phyloP scores from a whole-genome alignment of 1,139 yeast species.

The Hansenula sp. region DNA sequence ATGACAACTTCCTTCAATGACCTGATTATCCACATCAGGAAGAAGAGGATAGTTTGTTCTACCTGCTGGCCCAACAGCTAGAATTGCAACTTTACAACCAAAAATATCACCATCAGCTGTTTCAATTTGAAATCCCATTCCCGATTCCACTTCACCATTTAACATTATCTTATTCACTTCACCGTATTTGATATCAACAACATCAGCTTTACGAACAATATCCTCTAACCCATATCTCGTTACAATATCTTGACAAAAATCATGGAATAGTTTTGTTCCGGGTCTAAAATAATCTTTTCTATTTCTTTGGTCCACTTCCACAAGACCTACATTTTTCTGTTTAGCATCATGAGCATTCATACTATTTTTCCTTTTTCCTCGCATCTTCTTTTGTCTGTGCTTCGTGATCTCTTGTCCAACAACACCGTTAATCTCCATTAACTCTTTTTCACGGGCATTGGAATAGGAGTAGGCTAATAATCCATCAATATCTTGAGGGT shows the following conservation, averaged over 20 bases:
- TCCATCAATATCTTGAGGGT: conserved; percentile 43
- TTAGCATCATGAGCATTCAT: not conserved
- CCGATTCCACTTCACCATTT: conserved; percentile 4
- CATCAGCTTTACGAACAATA: conserved; percentile 34
- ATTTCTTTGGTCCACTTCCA: conserved; percentile 40
- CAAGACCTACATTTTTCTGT: conserved; percentile 6
- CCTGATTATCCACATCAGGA: conserved; percentile 17
- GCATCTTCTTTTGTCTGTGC: conserved; percentile 37
- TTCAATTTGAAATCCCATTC: conserved; percentile 6
- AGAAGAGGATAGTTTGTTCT: conserved; percentile 24
- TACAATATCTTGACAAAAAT: conserved; percentile 36
- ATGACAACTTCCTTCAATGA: conserved; percentile 37
- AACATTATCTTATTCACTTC: conserved; percentile 13
- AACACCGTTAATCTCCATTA: conserved; percentile 41
- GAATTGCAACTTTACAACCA: conserved; percentile 36
- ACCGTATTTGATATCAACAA: conserved; percentile 31
- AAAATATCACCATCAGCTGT: conserved; percentile 7
- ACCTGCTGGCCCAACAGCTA: conserved; percentile 43
- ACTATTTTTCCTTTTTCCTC: conserved; percentile 4
- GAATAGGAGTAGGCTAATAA: conserved; percentile 38
- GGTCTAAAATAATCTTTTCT: conserved; percentile 46
- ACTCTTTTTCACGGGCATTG: conserved; percentile 31
- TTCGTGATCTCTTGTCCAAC: conserved; percentile 45
- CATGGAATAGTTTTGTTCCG: conserved; percentile 36
- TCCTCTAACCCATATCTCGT: conserved; percentile 31